Conservation (phyloP, 2,329 filamentous ascomycete genomes). For the Venturia aucupariae region DNA sequence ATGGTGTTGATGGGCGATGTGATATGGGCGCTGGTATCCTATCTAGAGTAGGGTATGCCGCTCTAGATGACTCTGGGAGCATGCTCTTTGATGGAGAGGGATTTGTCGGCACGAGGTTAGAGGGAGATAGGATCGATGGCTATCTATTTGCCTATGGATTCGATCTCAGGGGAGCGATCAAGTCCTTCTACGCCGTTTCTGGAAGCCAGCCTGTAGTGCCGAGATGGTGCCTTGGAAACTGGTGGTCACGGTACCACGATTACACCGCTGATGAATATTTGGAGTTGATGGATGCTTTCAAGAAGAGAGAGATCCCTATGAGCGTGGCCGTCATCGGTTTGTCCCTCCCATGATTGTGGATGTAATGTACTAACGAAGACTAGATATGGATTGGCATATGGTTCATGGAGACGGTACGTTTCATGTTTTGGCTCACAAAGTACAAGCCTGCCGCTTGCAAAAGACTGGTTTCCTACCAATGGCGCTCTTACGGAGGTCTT, state of each 20-base stretch:
- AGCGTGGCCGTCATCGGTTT: slow-evolving; percentile 45
- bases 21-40: slow-evolving; percentile 43
- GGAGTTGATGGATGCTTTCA: slow-evolving; percentile 48
- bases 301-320: slow-evolving; percentile 43
- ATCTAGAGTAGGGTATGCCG: slow-evolving; percentile 42
- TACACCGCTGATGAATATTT: slow-evolving; percentile 50
- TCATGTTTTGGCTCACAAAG: too few relatives aligned
- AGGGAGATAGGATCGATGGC: slow-evolving; percentile 44
- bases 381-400: slow-evolving; percentile 58
- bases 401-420: slow-evolving; percentile 28
- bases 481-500: too few relatives aligned
- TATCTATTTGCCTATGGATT: slow-evolving; percentile 53
- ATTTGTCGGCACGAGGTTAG: slow-evolving; percentile 40
- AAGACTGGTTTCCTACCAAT: too few relatives aligned
- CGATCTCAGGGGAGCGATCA: slow-evolving; percentile 46
- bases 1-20: slow-evolving; percentile 42
- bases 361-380: not conserved
- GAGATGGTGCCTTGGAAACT: slow-evolving; percentile 52
- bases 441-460: too few relatives aligned
- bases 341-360: not conserved
- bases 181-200: slow-evolving; percentile 46
- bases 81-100: slow-evolving; percentile 49
- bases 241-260: slow-evolving; percentile 56
- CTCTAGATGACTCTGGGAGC: slow-evolving; percentile 44
- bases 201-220: slow-evolving; percentile 48